Evolutionary conservation across 345 rosid species (phyloP).

Genomic region (Limnanthes douglasii): DNA sequence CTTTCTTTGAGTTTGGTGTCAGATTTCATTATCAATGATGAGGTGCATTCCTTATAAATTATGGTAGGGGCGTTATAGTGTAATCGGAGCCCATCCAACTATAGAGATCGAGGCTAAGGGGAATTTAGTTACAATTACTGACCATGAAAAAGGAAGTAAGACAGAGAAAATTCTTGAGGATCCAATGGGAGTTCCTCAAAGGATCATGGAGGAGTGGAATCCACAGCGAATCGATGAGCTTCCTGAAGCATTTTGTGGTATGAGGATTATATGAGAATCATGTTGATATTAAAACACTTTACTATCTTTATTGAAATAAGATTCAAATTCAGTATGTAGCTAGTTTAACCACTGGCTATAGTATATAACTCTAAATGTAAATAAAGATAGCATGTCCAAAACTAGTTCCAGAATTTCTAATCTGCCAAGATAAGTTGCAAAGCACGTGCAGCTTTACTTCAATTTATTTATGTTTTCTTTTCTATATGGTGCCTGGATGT

Average conservation of each 20-base stretch:
- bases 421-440: not conserved
- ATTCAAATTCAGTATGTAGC: no score
- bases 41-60: not conserved
- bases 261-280: no score
- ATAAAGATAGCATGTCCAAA: no score
- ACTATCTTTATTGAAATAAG: no score
- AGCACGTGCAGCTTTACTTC: not conserved
- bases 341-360: no score
- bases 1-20: not conserved
- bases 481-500: not conserved
- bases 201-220: conserved; percentile 68
- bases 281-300: no score
- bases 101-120: conserved; percentile 80
- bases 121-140: conserved; percentile 69
- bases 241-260: conserved; percentile 84
- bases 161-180: conserved; percentile 77
- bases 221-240: conserved; percentile 76
- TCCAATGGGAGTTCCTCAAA: conserved; percentile 78
- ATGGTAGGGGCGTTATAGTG: conserved; percentile 70
- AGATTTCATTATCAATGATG: not conserved
- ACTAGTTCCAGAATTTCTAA: no score
- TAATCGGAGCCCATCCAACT: conserved; percentile 86
- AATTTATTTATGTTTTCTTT: not conserved
- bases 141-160: conserved; percentile 44
- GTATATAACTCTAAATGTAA: no score